phyloP scores from a whole-genome alignment of 352 stramenopile species.

The Hyaloperonospora arabidopsidis region DNA sequence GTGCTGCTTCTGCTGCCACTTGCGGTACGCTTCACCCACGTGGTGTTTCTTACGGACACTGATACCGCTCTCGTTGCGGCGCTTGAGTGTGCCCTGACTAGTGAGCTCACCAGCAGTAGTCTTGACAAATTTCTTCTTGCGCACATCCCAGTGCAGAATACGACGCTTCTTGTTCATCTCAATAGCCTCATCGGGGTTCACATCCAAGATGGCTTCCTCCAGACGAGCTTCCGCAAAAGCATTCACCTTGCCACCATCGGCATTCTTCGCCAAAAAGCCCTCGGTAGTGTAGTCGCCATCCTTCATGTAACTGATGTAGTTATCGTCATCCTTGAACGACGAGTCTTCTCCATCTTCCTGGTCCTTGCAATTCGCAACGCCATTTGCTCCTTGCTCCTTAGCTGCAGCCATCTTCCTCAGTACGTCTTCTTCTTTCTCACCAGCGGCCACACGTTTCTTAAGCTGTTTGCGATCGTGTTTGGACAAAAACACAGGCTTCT shows the following conservation, averaged over 20 bases:
- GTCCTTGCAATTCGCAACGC: constrained; percentile 5
- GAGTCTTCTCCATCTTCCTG: constrained; percentile 27
- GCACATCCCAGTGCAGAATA: constrained; percentile 97
- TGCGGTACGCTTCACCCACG: constrained; percentile 89
- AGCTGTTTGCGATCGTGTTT: constrained; percentile 92
- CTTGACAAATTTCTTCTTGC: constrained; percentile 96
- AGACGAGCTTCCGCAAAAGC: constrained; percentile 79
- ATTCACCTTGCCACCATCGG: constrained; percentile 71
- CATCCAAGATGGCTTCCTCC: constrained; percentile 95
- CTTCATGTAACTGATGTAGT: constrained; percentile 85
- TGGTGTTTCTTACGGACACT: constrained; percentile 80
- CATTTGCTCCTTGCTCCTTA: constrained; percentile 35
- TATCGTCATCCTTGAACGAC: constrained; percentile 71
- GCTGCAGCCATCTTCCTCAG: constrained; percentile 47
- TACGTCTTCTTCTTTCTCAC: constrained; percentile 68
- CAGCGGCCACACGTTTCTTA: constrained; percentile 83
- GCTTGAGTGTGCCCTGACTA: constrained; percentile 69
- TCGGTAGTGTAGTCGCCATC: constrained; percentile 68
- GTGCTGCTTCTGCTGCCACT: constrained; percentile 89
- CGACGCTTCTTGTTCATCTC: constrained; percentile 96
- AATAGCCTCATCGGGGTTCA: constrained; percentile 96
- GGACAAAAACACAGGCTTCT: constrained; percentile 85
- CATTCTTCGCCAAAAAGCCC: constrained; percentile 62
- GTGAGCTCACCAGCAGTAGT: constrained; percentile 88
- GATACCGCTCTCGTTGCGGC: constrained; percentile 80